Percentiles rank a stretch among this genome's conserved stretches.
Conservation (phyloP, 2,329 filamentous ascomycete species). For the Fusarium sublunatum region DNA sequence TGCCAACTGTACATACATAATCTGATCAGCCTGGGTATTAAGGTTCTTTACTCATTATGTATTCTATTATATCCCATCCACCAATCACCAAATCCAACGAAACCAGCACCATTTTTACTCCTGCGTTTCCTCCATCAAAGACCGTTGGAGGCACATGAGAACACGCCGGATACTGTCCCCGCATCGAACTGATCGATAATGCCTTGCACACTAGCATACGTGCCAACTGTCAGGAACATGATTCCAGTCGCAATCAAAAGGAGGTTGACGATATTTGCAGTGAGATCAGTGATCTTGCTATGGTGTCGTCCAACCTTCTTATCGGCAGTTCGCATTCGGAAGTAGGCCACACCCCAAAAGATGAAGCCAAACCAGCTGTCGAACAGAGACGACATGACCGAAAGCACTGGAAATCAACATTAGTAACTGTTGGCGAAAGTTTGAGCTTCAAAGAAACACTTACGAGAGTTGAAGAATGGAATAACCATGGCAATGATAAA, state of each 20-base stretch:
- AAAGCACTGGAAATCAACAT: conserved; percentile 60
- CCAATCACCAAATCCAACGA: neutral
- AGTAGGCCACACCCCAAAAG: conserved; percentile 88
- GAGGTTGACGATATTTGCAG: conserved; percentile 75
- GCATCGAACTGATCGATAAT: conserved; percentile 78
- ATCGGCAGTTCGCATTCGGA: conserved; percentile 78
- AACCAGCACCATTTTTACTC: neutral
- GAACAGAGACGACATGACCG: conserved; percentile 86
- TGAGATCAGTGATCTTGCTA: conserved; percentile 61
- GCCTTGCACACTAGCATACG: conserved; percentile 79
- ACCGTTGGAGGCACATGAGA: conserved; percentile 78
- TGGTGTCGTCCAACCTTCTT: conserved; percentile 63
- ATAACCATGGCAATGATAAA: conserved; percentile 95
- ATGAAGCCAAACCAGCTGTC: conserved; percentile 96
- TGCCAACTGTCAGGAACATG: conserved; percentile 85
- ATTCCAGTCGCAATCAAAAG: conserved; percentile 78
- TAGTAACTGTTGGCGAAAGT: neutral
- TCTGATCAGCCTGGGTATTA: conserved; percentile 17
- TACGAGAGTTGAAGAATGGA: conserved; percentile 86
- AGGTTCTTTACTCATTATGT: neutral
- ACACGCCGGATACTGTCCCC: conserved; percentile 75
- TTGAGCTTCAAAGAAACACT: conserved; percentile 42
- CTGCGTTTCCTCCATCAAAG: conserved; percentile 54
- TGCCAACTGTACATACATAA: conserved; percentile 4
- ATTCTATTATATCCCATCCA: conserved; percentile 4